Evolutionary conservation across 1,139 yeast genomes (phyloP), one percentile per base, ranked within the genome.

Genomic region (Blastobotrys capitulatus): DNA sequence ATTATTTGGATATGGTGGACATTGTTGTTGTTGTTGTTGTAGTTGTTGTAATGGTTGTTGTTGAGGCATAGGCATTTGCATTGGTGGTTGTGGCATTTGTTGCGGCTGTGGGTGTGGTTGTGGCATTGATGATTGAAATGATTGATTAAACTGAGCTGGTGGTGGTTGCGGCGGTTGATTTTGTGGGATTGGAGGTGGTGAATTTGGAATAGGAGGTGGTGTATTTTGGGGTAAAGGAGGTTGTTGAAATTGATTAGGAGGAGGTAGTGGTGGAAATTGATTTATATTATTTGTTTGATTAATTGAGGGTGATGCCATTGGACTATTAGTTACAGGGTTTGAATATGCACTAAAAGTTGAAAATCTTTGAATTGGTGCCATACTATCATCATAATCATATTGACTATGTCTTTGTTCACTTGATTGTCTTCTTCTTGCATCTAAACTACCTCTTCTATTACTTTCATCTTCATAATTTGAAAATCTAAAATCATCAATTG

Each of bases 181-280:
- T 22, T 12, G 15, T 18, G 44, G 13, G 12, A 25, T 29, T 20
- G 31, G 29, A 18, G 32, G n/a, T n/a, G n/a, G n/a, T n/a, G n/a
- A n/a, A n/a, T n/a, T n/a, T n/a, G n/a, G n/a, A n/a, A n/a, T n/a
- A n/a, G n/a, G n/a, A n/a, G n/a, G n/a, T n/a, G n/a, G n/a, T n/a
- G n/a, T n/a, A n/a, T n/a, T n/a, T n/a, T n/a, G n/a, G n/a, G n/a
- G n/a, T 25, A 15, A 25, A n/a, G 38, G 38, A 29, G 39, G 41
- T 32, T 20, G 35, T 12, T 31, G 44, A 6, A 13, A 44, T 19
- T 16, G 47, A 22, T 25, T 18, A 19, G 16, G 20, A 4, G 5
- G 20, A 36, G 39, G 47, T 32, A 35, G 52, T 13, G 29, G 51
- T n/a, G n/a, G n/a, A n/a, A n/a, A n/a, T n/a, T n/a, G n/a, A n/a